These are phyloP conservation scores for Malus hybrid DNA, from an alignment of 331 rosid genomes.

Conservation along the genomic window DNA sequence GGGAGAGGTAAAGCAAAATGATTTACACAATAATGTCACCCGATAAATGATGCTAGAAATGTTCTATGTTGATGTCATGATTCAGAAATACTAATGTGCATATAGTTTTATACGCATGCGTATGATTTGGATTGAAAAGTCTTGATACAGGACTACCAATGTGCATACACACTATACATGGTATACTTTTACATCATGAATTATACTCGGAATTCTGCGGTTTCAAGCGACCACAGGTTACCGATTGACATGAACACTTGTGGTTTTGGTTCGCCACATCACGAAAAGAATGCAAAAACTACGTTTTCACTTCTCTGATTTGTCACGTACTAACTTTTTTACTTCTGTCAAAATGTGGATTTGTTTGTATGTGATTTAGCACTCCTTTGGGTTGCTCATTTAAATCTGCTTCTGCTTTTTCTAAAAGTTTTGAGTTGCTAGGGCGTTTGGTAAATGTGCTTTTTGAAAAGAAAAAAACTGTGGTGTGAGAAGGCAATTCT, in stretches of 20 bases:
- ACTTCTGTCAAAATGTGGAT: neutral
- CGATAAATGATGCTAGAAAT: neutral
- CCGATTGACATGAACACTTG: neutral
- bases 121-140: neutral
- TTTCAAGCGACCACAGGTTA: neutral
- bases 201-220: neutral
- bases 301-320: too few relatives aligned
- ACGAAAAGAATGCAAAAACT: too few relatives aligned
- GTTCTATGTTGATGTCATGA: neutral
- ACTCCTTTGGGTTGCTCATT: too few relatives aligned
- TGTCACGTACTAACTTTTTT: too few relatives aligned
- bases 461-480: too few relatives aligned
- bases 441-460: too few relatives aligned
- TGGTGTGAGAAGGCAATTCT: too few relatives aligned
- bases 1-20: neutral
- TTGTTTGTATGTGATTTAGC: too few relatives aligned
- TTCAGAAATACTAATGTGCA: neutral
- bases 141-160: neutral
- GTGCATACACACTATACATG: neutral
- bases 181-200: neutral
- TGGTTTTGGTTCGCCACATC: too few relatives aligned
- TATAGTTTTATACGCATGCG: neutral
- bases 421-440: too few relatives aligned
- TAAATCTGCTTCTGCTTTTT: too few relatives aligned
- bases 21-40: neutral